Evolutionary conservation across 2,329 filamentous ascomycete species (phyloP).

Genomic region (Gliomastix tumulicola): DNA sequence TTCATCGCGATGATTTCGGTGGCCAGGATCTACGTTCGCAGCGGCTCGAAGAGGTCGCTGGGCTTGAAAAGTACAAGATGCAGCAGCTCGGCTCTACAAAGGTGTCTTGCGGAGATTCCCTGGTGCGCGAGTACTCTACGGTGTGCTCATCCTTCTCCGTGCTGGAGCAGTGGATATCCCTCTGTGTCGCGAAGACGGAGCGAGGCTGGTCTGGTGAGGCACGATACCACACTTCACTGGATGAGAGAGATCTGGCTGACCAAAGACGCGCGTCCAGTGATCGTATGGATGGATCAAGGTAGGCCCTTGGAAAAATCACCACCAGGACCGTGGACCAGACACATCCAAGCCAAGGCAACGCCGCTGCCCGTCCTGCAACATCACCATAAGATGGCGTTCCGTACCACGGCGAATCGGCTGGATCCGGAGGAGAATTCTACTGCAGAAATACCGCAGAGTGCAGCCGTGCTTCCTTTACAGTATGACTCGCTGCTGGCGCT

Average conservation of each 20-base stretch:
- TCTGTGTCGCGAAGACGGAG: slow-evolving; percentile 4
- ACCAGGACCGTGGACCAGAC: slow-evolving; percentile 5
- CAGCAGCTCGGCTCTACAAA: slow-evolving; percentile 2
- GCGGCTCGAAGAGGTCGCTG: too few relatives aligned
- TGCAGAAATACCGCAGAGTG: slow-evolving; percentile 1
- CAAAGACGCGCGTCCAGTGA: slow-evolving; percentile 1
- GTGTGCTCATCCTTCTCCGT: slow-evolving; percentile 6
- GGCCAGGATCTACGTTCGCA: slow-evolving; percentile 2
- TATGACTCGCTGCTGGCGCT: slow-evolving; percentile 4
- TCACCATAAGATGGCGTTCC: slow-evolving; percentile 6
- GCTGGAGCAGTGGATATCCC: slow-evolving; percentile 7
- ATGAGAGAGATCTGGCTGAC: not conserved
- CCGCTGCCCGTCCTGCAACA: slow-evolving; percentile 5
- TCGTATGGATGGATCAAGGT: slow-evolving; percentile 7
- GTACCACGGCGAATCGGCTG: slow-evolving; percentile 2
- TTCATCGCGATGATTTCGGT: slow-evolving; percentile 4
- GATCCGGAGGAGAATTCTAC: not conserved
- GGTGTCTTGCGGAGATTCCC: slow-evolving; percentile 4
- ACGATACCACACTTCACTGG: not conserved
- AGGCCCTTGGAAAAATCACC: slow-evolving; percentile 6
- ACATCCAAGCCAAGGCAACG: slow-evolving; percentile 3
- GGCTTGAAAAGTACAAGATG: slow-evolving; percentile 2
- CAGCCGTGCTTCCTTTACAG: slow-evolving; percentile 4
- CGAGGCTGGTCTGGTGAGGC: slow-evolving; percentile 3
- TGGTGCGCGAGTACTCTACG: slow-evolving; percentile 7